Evolutionary conservation across 2,329 filamentous ascomycete species (phyloP).

Genomic region (Fusarium sp.): DNA sequence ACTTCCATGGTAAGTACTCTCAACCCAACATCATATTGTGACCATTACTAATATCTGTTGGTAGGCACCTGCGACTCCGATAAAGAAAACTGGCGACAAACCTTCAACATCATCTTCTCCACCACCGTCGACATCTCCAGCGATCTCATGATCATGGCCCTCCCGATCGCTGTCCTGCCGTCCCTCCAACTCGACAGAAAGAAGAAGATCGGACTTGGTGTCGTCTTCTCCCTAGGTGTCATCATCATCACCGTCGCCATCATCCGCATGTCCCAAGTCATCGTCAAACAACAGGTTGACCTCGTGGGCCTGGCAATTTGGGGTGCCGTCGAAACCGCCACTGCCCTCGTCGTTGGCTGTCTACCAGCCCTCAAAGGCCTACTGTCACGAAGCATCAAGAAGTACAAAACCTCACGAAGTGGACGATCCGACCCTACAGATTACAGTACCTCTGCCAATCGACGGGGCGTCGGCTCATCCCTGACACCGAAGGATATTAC

Average conservation of each 20-base stretch:
- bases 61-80: conserved; percentile 11
- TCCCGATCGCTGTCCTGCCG: conserved; percentile 21
- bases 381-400: conserved; percentile 18
- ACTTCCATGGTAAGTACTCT: conserved; percentile 11
- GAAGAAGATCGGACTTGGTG: conserved; percentile 23
- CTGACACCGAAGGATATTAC: conserved; percentile 1
- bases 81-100: conserved; percentile 12
- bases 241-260: conserved; percentile 24
- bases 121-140: conserved; percentile 19
- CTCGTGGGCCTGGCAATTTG: conserved; percentile 23
- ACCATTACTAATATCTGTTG: not conserved
- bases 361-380: conserved; percentile 23
- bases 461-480: conserved; percentile 9
- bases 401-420: conserved; percentile 5
- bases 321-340: conserved; percentile 25
- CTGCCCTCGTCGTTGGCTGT: conserved; percentile 23
- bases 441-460: conserved; percentile 3
- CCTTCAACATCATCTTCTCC: conserved; percentile 23
- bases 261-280: conserved; percentile 26
- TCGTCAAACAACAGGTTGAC: conserved; percentile 20
- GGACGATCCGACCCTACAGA: conserved; percentile 10
- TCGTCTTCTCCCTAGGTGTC: conserved; percentile 18
- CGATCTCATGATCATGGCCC: conserved; percentile 30
- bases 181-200: conserved; percentile 25
- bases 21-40: rapidly evolving